Conservation (phyloP, 768 basidiomycete species). For the Boletus pseudo-olivaceus region DNA sequence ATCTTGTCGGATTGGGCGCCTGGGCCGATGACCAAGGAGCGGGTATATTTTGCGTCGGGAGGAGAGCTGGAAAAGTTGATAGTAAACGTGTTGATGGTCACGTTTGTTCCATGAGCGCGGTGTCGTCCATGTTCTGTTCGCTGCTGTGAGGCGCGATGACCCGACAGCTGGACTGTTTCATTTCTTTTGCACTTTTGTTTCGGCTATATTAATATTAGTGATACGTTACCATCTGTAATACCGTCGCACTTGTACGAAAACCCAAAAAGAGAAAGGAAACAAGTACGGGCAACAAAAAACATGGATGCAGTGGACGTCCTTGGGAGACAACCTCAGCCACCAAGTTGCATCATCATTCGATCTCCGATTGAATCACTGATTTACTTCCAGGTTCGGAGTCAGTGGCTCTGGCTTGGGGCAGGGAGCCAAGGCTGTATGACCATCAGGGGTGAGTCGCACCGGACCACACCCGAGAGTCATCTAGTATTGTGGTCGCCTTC, state of each 20-base stretch:
- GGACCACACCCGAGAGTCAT: background rate
- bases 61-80: conserved; percentile 70
- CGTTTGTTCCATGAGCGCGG: conserved; percentile 54
- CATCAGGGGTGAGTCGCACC: background rate
- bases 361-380: background rate
- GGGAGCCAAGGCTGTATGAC: background rate
- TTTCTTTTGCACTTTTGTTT: background rate
- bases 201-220: conserved; percentile 1
- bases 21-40: conserved; percentile 54
- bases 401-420: background rate
- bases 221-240: conserved; percentile 14
- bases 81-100: conserved; percentile 71
- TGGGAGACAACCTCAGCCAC: background rate
- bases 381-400: background rate
- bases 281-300: background rate
- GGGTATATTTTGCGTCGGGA: conserved; percentile 63
- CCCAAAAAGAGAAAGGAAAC: conserved; percentile 10
- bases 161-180: conserved; percentile 1
- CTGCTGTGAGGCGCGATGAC: background rate
- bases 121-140: background rate
- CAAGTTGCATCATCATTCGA: background rate
- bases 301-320: background rate
- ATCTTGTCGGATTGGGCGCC: conserved; percentile 53
- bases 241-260: background rate
- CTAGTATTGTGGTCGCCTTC: background rate